phyloP scores from a whole-genome alignment of 1,284 basidiomycete genomes.

The Sanghuangporus baumii region DNA sequence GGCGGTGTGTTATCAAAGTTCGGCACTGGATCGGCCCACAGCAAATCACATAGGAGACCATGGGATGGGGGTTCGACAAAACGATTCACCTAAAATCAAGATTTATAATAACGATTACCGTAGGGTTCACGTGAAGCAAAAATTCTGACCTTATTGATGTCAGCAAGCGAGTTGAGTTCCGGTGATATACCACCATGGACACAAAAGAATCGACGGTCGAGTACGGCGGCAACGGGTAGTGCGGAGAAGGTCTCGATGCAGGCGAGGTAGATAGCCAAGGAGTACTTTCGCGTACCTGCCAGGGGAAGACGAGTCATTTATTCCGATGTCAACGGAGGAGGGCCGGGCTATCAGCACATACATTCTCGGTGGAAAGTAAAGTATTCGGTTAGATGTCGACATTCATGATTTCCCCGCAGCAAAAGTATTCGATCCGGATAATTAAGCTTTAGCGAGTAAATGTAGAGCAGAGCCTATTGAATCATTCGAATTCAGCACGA shows the following conservation, averaged over 20 bases:
- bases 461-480: slow-evolving; percentile 77
- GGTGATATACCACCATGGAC: slow-evolving; percentile 97
- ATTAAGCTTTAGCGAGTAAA: slow-evolving; percentile 92
- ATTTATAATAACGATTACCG: background rate
- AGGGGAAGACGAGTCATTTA: background rate
- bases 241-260: slow-evolving; percentile 91
- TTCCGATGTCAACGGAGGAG: slow-evolving; percentile 4
- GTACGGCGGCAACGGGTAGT: slow-evolving; percentile 86
- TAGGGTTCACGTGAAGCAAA: background rate
- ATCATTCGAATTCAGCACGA: slow-evolving; percentile 19
- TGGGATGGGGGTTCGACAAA: slow-evolving; percentile 93
- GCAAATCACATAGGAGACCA: slow-evolving; percentile 90
- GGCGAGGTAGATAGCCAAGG: slow-evolving; percentile 80
- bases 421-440: slow-evolving; percentile 88
- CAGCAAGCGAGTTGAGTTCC: slow-evolving; percentile 77
- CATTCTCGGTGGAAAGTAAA: slow-evolving; percentile 97
- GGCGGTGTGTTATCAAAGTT: slow-evolving; percentile 66
- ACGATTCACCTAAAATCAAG: slow-evolving; percentile 63
- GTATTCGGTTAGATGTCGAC: slow-evolving; percentile 92
- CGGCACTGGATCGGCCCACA: slow-evolving; percentile 91
- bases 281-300: slow-evolving; percentile 90
- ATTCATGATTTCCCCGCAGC: slow-evolving; percentile 97
- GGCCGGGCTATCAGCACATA: slow-evolving; percentile 30
- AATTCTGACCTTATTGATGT: slow-evolving; percentile 63
- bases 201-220: slow-evolving; percentile 97